phyloP scores from a whole-genome alignment of 805 yeast species.

The Yamadazyma olivae region DNA sequence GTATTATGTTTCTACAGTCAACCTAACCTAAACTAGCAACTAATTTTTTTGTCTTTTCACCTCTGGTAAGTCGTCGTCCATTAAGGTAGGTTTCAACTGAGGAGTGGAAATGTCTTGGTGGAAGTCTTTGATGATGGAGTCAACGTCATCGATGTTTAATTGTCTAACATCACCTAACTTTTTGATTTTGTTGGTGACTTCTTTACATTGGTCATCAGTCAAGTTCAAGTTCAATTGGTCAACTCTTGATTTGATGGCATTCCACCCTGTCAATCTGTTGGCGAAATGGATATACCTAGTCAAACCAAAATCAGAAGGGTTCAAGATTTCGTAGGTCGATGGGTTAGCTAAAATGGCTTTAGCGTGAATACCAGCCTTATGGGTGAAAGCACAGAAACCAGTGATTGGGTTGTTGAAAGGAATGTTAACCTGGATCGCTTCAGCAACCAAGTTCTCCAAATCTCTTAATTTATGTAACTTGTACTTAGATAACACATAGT shows the following conservation, averaged over 20 bases:
- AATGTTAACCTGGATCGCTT: constrained; percentile 55
- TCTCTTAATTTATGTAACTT: constrained; percentile 55
- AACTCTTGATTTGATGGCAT: constrained; percentile 59
- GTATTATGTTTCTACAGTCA: no score
- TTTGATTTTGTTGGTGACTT: constrained; percentile 53
- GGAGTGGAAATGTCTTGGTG: constrained; percentile 34
- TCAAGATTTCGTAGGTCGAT: constrained; percentile 58
- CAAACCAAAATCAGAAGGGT: constrained; percentile 57
- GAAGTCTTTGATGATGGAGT: constrained; percentile 54
- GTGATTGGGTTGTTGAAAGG: constrained; percentile 64
- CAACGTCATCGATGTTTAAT: constrained; percentile 58
- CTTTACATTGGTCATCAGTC: constrained; percentile 56
- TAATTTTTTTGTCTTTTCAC: constrained; percentile 9
- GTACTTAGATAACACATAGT: constrained; percentile 56
- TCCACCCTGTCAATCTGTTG: constrained; percentile 62
- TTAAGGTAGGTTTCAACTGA: not conserved
- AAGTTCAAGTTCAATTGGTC: constrained; percentile 56
- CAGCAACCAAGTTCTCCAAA: constrained; percentile 57
- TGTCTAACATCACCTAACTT: constrained; percentile 59
- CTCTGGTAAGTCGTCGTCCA: constrained; percentile 1
- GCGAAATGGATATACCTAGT: constrained; percentile 63
- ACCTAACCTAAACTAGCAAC: no score
- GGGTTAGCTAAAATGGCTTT: constrained; percentile 63
- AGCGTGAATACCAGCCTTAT: constrained; percentile 63
- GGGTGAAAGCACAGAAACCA: constrained; percentile 64